These are phyloP conservation scores for Plasmodium inui DNA, from an alignment of 169 alveolate genomes.

Conservation along the genomic window DNA sequence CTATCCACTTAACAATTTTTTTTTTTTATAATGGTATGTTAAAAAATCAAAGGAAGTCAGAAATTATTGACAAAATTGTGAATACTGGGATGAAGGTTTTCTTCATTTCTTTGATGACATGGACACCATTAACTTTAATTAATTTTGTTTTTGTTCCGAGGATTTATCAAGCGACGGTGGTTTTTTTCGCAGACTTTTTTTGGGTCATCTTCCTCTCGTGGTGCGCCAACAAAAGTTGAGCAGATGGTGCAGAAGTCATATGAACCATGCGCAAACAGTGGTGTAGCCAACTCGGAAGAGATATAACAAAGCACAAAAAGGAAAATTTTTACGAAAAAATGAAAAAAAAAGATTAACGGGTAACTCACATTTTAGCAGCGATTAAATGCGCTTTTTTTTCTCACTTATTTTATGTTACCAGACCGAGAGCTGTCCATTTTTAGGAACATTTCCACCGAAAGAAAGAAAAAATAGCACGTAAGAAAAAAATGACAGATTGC, in stretches of 20 bases:
- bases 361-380: background rate
- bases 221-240: constrained; percentile 58
- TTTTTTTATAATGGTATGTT: constrained; percentile 70
- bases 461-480: background rate
- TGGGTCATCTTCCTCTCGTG: constrained; percentile 75
- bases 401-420: background rate
- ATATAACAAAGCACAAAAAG: background rate
- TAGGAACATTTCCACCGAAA: background rate
- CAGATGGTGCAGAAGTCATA: background rate
- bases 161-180: constrained; percentile 71
- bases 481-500: background rate
- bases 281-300: background rate
- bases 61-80: constrained; percentile 67
- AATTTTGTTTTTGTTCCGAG: constrained; percentile 74
- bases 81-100: constrained; percentile 72
- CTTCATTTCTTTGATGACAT: constrained; percentile 65
- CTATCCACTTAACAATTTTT: constrained; percentile 61
- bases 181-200: constrained; percentile 73
- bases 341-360: background rate
- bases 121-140: constrained; percentile 76
- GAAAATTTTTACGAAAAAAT: background rate
- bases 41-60: constrained; percentile 57
- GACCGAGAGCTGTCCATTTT: background rate
- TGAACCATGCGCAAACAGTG: background rate
- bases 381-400: background rate